Evolutionary conservation across 2,329 filamentous ascomycete genomes (phyloP), one percentile per base, ranked within the genome.

Genomic region (Colletotrichum musae): DNA sequence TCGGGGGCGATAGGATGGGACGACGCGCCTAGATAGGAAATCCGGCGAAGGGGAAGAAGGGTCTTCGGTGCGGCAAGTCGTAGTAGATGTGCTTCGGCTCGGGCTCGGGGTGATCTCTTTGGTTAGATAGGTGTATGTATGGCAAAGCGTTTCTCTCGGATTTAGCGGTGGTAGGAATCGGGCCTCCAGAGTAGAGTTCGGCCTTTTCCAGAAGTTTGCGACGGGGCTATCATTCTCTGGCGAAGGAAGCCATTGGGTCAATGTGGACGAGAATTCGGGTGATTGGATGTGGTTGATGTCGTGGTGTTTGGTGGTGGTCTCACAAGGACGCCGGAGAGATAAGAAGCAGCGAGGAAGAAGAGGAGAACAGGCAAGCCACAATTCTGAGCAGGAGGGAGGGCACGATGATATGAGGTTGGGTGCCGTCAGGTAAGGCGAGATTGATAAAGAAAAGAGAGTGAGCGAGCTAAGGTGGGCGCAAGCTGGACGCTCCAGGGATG

Each of bases 181-280:
- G 68, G 58, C 64, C 64, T 59, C 58, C 64, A 68, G n/a, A 68
- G 64, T 54, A 64, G 41, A 64, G 58, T 63, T 58, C 52, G 64
- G 58, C 64, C 64, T 68, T 70, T 70, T 68, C 68, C 63, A 58
- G 52, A 52, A 48, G 64, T 43, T 21, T 68, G 68, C 58, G 58
- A 68, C 58, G 58, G 61, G 54, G 67, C 53, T 68, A 53, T 70
- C 68, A 70, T 70, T 58, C 52, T 70, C 58, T 68, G 48, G 64
- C 68, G 13, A 21, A 36, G 32, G 32, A 26, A 70, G 62, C 59
- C 67, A 70, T 70, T 57, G n/a, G 51, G 24, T 7, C 32, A 15
- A 6, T 10, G 28, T 43, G 16, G 32, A 15, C 26, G 56, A 36
- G 32, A 36, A 36, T 36, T 36, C n/a, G 32, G 13, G 45, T 26